Evolutionary conservation across 2,329 filamentous ascomycete species (phyloP).

Genomic region (Gremmenia infestans): DNA sequence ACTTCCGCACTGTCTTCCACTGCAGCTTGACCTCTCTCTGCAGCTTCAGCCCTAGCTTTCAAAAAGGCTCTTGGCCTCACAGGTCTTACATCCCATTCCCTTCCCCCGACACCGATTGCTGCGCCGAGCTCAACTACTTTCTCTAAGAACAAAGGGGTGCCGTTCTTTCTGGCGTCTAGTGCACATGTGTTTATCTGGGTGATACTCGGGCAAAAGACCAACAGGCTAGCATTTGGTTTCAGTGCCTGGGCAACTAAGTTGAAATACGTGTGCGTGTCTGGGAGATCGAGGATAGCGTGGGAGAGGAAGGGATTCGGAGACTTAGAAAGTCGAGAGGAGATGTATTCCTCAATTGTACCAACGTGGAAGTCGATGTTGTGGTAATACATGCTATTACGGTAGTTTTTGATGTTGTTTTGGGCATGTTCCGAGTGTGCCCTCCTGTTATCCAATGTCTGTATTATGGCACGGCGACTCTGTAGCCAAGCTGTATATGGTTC

Average conservation of each 20-base stretch:
- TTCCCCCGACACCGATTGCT: constrained; percentile 45
- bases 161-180: constrained; percentile 45
- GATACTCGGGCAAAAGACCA: constrained; percentile 72
- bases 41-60: constrained; percentile 14
- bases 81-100: constrained; percentile 59
- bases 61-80: constrained; percentile 32
- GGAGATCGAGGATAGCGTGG: constrained; percentile 70
- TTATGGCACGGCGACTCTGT: constrained; percentile 54
- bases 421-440: constrained; percentile 59
- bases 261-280: constrained; percentile 50
- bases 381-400: constrained; percentile 65
- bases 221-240: constrained; percentile 57
- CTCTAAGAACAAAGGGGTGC: constrained; percentile 51
- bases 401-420: constrained; percentile 58
- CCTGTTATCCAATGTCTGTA: constrained; percentile 69
- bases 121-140: constrained; percentile 54
- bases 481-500: constrained; percentile 22
- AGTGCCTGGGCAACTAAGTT: constrained; percentile 51
- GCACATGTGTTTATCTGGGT: constrained; percentile 69
- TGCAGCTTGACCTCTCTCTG: background rate
- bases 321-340: constrained; percentile 46
- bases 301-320: constrained; percentile 57
- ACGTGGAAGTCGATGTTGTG: constrained; percentile 70
- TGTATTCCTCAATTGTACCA: constrained; percentile 59
- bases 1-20: background rate